Conservation (phyloP, 495 filamentous ascomycete species). For the Tuber umbilicatum region DNA sequence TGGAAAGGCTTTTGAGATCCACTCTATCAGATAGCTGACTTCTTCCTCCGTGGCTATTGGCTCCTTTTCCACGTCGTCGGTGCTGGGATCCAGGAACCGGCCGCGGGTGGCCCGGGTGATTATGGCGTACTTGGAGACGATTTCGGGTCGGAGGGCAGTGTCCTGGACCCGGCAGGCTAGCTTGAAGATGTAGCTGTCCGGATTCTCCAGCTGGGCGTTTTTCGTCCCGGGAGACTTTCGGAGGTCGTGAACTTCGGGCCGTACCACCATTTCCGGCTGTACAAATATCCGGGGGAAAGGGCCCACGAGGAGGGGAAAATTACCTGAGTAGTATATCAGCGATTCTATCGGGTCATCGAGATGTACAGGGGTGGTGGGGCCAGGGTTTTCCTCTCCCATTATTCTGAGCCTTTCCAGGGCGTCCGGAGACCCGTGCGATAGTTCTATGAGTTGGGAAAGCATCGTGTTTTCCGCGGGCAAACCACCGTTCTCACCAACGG, state of each 20-base stretch:
- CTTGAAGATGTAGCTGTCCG: background rate
- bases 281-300: background rate
- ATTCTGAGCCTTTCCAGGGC: background rate
- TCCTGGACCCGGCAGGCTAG: background rate
- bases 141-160: background rate
- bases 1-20: constrained; percentile 19
- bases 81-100: background rate
- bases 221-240: background rate
- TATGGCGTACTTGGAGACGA: background rate
- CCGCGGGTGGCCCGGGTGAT: background rate
- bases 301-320: background rate
- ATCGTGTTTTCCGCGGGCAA: background rate
- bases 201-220: background rate
- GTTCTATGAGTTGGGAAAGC: constrained; percentile 1
- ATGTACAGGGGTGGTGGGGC: background rate
- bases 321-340: background rate
- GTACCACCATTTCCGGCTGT: background rate
- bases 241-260: background rate
- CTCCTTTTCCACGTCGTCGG: constrained; percentile 24
- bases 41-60: constrained; percentile 9
- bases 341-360: constrained; percentile 5
- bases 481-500: background rate
- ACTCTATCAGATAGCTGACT: constrained; percentile 12
- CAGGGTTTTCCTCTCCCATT: too few species aligned
- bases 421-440: too few species aligned